These are phyloP conservation scores for Leishmania major DNA, from an alignment of 208 protist genomes.

Conservation along the genomic window DNA sequence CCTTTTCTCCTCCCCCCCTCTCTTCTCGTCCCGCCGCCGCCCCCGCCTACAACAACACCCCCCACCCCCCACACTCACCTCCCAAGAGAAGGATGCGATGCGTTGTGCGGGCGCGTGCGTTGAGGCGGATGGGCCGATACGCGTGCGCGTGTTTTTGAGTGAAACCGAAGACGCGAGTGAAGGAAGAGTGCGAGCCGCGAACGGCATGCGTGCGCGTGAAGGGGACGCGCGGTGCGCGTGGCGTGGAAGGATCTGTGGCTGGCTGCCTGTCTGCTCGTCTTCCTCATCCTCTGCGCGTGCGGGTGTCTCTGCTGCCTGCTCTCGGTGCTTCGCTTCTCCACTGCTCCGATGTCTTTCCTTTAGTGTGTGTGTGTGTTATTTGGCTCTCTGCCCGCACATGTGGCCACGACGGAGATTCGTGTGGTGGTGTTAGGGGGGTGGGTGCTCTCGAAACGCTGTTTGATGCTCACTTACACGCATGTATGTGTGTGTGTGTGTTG, in stretches of 20 bases:
- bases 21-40: too few species aligned
- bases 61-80: not conserved
- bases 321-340: not conserved
- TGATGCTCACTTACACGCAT: not conserved
- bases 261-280: not conserved
- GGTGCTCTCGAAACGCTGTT: too few species aligned
- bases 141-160: too few species aligned
- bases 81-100: not conserved
- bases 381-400: too few species aligned
- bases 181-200: too few species aligned
- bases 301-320: too few species aligned
- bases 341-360: not conserved
- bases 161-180: too few species aligned
- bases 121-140: too few species aligned
- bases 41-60: not conserved
- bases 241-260: not conserved
- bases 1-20: not conserved
- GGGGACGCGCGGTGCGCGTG: not conserved
- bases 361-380: too few species aligned
- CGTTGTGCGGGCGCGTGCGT: not conserved
- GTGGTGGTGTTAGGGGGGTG: too few species aligned
- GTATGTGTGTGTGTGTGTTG: not conserved
- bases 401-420: too few species aligned
- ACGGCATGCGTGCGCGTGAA: not conserved
- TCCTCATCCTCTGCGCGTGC: not conserved